phyloP scores from a whole-genome alignment of 2,329 filamentous ascomycete species.

The Fusarium sp. region DNA sequence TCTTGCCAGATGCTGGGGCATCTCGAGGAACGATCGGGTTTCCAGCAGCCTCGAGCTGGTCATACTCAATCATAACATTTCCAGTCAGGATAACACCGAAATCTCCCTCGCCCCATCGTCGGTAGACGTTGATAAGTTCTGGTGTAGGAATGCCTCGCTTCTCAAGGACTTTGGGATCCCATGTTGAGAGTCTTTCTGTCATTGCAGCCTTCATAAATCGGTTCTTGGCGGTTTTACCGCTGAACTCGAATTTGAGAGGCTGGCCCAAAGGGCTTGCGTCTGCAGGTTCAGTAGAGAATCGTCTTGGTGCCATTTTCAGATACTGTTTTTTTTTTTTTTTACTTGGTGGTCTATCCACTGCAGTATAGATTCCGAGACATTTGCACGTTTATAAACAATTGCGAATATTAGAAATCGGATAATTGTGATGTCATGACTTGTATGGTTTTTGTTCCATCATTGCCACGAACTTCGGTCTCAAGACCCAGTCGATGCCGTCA shows the following conservation, averaged over 20 bases:
- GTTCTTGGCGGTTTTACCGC: conserved; percentile 67
- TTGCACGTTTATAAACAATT: neutral
- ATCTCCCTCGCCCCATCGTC: conserved; percentile 66
- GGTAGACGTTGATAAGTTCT: conserved; percentile 63
- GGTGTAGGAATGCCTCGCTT: conserved; percentile 56
- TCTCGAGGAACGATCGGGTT: conserved; percentile 67
- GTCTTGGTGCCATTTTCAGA: conserved; percentile 11
- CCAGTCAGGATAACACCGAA: conserved; percentile 68
- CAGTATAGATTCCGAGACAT: accelerated
- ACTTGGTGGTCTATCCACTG: accelerated
- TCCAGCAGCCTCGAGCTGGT: conserved; percentile 65
- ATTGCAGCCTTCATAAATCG: conserved; percentile 75
- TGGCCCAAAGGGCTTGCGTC: conserved; percentile 48
- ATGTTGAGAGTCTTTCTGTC: conserved; percentile 71
- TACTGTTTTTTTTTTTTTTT: neutral
- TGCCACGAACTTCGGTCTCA: neutral
- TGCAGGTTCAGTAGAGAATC: conserved; percentile 1
- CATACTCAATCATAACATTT: conserved; percentile 72
- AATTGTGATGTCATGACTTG: conserved; percentile 17
- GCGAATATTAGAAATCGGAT: neutral
- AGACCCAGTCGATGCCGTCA: conserved; percentile 14
- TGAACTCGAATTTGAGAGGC: conserved; percentile 61
- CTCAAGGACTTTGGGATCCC: conserved; percentile 62
- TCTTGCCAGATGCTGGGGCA: conserved; percentile 60
- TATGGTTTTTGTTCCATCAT: neutral